A percentile compares a stretch with the other conserved stretches of the same genome.
These are phyloP conservation scores for Agrocybe praecox DNA, from an alignment of 768 basidiomycete species.

Conservation along the genomic window DNA sequence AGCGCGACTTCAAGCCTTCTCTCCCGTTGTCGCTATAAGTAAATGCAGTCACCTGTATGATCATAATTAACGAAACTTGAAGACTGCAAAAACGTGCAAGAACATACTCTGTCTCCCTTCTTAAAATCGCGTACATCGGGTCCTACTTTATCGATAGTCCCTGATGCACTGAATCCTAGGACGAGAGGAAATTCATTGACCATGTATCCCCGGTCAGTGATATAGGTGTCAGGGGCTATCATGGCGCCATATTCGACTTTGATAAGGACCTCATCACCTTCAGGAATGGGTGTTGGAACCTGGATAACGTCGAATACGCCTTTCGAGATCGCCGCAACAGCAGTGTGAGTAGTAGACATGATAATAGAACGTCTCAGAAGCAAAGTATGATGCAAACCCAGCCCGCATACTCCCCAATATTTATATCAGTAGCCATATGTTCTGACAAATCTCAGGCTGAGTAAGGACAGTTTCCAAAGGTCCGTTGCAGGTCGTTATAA, in stretches of 20 bases:
- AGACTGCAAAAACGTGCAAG: neutral
- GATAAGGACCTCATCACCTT: slow-evolving; percentile 39
- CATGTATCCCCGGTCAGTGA: slow-evolving; percentile 32
- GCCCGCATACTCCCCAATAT: too few species aligned
- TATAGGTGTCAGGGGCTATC: slow-evolving; percentile 42
- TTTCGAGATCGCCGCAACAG: slow-evolving; percentile 38
- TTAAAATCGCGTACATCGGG: slow-evolving; percentile 31
- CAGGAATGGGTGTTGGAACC: slow-evolving; percentile 34
- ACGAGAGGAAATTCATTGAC: slow-evolving; percentile 34
- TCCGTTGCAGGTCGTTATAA: too few species aligned
- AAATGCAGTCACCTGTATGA: slow-evolving; percentile 27
- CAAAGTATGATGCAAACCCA: neutral
- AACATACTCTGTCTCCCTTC: slow-evolving; percentile 40
- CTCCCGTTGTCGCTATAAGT: slow-evolving; percentile 15
- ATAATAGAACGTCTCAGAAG: slow-evolving; percentile 15
- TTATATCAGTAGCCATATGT: too few species aligned
- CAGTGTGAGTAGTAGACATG: slow-evolving; percentile 36
- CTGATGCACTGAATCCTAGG: slow-evolving; percentile 40
- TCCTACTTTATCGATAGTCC: slow-evolving; percentile 39
- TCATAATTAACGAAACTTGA: neutral
- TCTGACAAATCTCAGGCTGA: too few species aligned
- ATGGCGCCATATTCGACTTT: slow-evolving; percentile 42
- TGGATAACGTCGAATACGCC: slow-evolving; percentile 37
- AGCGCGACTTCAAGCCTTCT: slow-evolving; percentile 10
- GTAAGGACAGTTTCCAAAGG: too few species aligned